Conservation (phyloP, 306 rosid genomes). For the Morella rubra region DNA sequence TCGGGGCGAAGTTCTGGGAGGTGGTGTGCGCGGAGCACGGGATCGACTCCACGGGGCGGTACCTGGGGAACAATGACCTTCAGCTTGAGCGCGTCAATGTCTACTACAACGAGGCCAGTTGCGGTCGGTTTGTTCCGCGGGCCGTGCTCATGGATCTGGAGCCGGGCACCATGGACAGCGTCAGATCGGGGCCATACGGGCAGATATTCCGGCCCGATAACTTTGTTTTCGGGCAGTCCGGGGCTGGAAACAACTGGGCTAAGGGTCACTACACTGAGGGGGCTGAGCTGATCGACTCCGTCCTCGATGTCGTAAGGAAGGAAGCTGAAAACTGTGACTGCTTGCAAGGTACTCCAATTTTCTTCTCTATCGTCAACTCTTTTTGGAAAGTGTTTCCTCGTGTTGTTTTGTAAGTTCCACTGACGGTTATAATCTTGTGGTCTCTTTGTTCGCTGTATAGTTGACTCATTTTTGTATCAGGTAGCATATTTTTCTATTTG, state of each 20-base stretch:
- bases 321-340: constrained; percentile 76
- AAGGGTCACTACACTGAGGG: constrained; percentile 73
- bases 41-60: constrained; percentile 59
- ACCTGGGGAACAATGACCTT: constrained; percentile 56
- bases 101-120: constrained; percentile 71
- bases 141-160: constrained; percentile 72
- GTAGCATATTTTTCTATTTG: background rate
- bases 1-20: constrained; percentile 78
- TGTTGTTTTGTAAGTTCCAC: background rate
- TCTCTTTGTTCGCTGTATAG: too few relatives aligned
- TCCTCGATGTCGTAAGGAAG: constrained; percentile 65
- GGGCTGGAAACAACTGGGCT: constrained; percentile 74
- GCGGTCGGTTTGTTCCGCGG: constrained; percentile 58
- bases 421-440: background rate
- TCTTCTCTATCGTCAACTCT: background rate
- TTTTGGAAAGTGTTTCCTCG: background rate
- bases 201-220: constrained; percentile 67
- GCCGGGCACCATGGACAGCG: constrained; percentile 73
- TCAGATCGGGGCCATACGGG: constrained; percentile 66
- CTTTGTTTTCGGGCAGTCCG: constrained; percentile 70
- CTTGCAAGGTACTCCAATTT: constrained; percentile 45
- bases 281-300: constrained; percentile 70
- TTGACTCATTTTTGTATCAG: background rate
- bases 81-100: constrained; percentile 69
- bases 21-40: constrained; percentile 71